These are phyloP conservation scores for Lipomyces spencermartinsiae DNA, from an alignment of 805 yeast genomes.

Conservation along the genomic window DNA sequence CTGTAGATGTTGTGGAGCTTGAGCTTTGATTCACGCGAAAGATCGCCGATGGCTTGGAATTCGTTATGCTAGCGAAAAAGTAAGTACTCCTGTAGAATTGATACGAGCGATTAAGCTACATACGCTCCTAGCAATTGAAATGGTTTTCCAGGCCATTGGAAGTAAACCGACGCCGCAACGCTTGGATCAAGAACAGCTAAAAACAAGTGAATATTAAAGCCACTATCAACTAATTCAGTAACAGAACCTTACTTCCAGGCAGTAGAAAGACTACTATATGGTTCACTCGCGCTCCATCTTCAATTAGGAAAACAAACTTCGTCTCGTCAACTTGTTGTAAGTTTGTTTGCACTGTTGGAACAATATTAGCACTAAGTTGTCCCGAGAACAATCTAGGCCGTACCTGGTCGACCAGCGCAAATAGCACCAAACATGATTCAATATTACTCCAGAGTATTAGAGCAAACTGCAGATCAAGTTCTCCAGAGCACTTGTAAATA, in stretches of 20 bases:
- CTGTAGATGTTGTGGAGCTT: slow-evolving; percentile 29
- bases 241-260: slow-evolving; percentile 69
- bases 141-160: slow-evolving; percentile 73
- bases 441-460: neutral
- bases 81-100: slow-evolving; percentile 49
- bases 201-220: neutral
- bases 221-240: neutral
- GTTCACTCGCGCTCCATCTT: slow-evolving; percentile 68
- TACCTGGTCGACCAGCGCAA: slow-evolving; percentile 73
- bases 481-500: neutral
- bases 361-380: neutral
- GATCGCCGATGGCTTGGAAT: slow-evolving; percentile 85
- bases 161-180: slow-evolving; percentile 84
- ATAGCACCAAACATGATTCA: slow-evolving; percentile 71
- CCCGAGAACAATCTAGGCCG: neutral
- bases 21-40: slow-evolving; percentile 69
- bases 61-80: slow-evolving; percentile 42
- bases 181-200: slow-evolving; percentile 58
- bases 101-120: slow-evolving; percentile 35
- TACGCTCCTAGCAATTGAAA: slow-evolving; percentile 48
- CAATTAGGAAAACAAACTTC: slow-evolving; percentile 69
- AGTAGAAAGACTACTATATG: slow-evolving; percentile 84
- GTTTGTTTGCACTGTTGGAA: slow-evolving; percentile 45
- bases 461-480: slow-evolving; percentile 6
- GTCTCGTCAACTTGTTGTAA: slow-evolving; percentile 67